Evolutionary conservation across 164 flowering plant genomes (phyloP).

Genomic region (Cinnamomum micranthum): DNA sequence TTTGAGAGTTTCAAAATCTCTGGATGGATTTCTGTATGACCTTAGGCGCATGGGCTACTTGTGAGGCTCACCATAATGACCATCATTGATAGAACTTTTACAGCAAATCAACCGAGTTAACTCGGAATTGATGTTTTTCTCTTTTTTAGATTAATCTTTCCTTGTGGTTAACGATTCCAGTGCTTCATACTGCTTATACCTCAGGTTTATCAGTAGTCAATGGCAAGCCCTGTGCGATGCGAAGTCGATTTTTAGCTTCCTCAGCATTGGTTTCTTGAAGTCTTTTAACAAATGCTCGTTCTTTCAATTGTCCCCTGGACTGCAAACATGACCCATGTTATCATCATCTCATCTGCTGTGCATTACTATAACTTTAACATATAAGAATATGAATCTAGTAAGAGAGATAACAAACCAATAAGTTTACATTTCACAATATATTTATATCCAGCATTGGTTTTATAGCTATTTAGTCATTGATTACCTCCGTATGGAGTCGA

Average conservation of each 20-base stretch:
- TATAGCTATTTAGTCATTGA: too few species aligned
- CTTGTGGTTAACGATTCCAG: too few species aligned
- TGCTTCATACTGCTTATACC: conserved; percentile 9
- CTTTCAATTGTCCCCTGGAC: conserved; percentile 29
- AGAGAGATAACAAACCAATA: not conserved
- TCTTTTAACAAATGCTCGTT: conserved; percentile 4
- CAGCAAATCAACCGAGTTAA: too few species aligned
- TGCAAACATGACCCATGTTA: conserved; percentile 1
- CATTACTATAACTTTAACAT: not conserved
- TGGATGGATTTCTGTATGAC: too few species aligned
- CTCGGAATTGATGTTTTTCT: too few species aligned
- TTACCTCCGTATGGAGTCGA: conserved; percentile 11
- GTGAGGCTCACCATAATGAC: too few species aligned
- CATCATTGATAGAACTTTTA: too few species aligned
- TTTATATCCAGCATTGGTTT: not conserved
- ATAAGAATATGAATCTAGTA: not conserved
- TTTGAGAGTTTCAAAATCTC: too few species aligned
- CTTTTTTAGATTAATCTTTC: too few species aligned
- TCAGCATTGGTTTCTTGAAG: conserved; percentile 5
- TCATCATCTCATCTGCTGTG: not conserved
- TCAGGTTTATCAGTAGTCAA: conserved; percentile 23
- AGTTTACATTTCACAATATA: not conserved
- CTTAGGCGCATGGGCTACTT: too few species aligned
- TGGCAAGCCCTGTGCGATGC: conserved; percentile 10
- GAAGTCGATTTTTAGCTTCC: conserved; percentile 11